Conservation (phyloP, 768 basidiomycete genomes). For the Leucocoprinus leucothites region DNA sequence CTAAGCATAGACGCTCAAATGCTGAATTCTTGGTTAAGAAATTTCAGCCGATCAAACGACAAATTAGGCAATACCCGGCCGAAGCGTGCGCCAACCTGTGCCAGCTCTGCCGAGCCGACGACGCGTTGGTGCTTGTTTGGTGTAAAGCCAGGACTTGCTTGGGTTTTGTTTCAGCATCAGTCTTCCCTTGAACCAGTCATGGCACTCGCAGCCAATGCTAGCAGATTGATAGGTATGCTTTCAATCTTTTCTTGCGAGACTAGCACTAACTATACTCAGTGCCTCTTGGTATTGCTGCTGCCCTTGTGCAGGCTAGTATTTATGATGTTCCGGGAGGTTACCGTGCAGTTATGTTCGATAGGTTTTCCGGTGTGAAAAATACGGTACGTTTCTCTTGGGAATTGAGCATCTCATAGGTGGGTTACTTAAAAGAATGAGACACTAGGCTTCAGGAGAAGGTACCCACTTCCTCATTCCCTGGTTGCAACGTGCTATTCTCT, state of each 20-base stretch:
- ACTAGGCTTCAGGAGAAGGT: slow-evolving; percentile 83
- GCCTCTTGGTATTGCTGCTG: slow-evolving; percentile 45
- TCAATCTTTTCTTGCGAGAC: slow-evolving; percentile 22
- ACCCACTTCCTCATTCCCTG: slow-evolving; percentile 96
- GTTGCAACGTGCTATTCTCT: slow-evolving; percentile 94
- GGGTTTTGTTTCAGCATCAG: slow-evolving; percentile 6
- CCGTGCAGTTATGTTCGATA: slow-evolving; percentile 96
- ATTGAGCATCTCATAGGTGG: not conserved
- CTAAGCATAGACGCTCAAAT: too few relatives aligned
- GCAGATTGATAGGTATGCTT: slow-evolving; percentile 14
- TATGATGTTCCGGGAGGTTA: slow-evolving; percentile 87
- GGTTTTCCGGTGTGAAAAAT: slow-evolving; percentile 89
- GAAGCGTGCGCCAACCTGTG: not conserved
- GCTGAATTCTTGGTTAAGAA: too few relatives aligned
- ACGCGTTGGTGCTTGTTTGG: slow-evolving; percentile 19
- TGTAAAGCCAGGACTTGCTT: slow-evolving; percentile 7
- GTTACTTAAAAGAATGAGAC: slow-evolving; percentile 6
- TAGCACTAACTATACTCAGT: slow-evolving; percentile 26
- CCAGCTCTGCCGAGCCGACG: not conserved
- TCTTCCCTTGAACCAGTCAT: slow-evolving; percentile 27
- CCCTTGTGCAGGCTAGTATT: slow-evolving; percentile 46
- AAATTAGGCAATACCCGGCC: slow-evolving; percentile 13
- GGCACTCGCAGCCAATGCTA: slow-evolving; percentile 43
- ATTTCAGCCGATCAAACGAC: not conserved
- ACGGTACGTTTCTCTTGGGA: slow-evolving; percentile 43